These are phyloP conservation scores for Talaromyces sp. DNA, from an alignment of 2,329 filamentous ascomycete genomes.

Conservation along the genomic window DNA sequence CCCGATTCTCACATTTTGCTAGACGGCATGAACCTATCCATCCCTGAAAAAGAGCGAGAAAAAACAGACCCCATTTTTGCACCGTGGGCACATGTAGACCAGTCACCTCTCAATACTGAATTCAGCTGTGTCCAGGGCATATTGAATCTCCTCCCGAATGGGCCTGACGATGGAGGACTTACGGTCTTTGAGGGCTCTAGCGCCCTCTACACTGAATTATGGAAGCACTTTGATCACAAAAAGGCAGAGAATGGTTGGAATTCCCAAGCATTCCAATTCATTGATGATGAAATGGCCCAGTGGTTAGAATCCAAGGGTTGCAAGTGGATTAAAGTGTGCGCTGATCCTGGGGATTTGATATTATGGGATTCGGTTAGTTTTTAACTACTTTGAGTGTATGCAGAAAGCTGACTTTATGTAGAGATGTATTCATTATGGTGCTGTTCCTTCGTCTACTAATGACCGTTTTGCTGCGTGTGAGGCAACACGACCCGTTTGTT, in stretches of 20 bases:
- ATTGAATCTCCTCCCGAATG: background rate
- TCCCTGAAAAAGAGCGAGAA: background rate
- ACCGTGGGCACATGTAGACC: background rate
- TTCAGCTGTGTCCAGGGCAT: background rate
- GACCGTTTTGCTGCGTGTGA: background rate
- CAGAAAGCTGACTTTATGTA: background rate
- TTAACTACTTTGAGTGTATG: background rate
- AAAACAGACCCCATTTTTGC: background rate
- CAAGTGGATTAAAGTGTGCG: background rate
- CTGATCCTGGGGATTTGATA: background rate
- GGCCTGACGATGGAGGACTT: background rate
- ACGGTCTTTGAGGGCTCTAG: background rate
- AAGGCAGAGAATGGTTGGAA: background rate
- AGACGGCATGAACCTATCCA: background rate
- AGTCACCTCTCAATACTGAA: background rate
- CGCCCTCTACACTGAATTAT: background rate
- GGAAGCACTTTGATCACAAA: background rate
- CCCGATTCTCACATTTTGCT: background rate
- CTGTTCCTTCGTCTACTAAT: background rate
- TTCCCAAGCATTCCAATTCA: background rate
- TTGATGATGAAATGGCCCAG: background rate
- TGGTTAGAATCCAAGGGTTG: background rate
- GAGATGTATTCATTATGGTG: background rate
- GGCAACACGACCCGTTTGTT: background rate
- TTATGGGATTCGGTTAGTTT: background rate